Base-by-base conservation (phyloP, 495 filamentous ascomycete species). In the Aspergillus carlsbadensis region DNA sequence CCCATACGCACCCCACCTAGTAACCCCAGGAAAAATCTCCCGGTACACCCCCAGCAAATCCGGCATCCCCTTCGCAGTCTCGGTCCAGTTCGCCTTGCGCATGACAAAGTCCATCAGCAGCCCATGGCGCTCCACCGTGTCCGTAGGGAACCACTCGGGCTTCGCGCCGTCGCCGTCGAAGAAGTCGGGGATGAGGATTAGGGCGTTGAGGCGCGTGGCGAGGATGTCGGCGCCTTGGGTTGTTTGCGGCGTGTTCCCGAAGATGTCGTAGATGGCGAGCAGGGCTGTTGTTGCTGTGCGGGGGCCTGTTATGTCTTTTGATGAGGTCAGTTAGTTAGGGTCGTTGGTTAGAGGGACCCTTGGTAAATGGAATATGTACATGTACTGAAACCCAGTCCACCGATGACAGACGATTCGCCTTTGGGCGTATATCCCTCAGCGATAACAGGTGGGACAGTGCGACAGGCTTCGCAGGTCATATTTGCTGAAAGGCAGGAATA, bases 361-460 rank as follows among this genome's bases (percentile, higher is more conserved):
- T 39, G 6, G 26, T 10, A 33, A 33, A 4, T n/a, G 35, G 29
- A 34, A 26, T 29, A 68, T 75, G 59, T 62, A 88, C 86, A 93
- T 18, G 87, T 89, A 54, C 87, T 88, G 35, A 49, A 56, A 6
- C 36, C 24, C 1, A 88, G 65, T 18, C 83, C 87, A 14, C 77
- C 84, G 54, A 89, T 68, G 17, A 77, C 80, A 34, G 81, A 77
- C 58, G 85, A 91, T 33, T 72, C 68, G 56, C 90, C 90, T 65
- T 89, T 86, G n/a, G 77, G 65, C 8, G 64, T 69, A 67, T 91
- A 92, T 11, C 77, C 83, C 54, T 82, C 58, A 8, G 74, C 59
- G 35, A 86, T 71, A 31, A 90, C 80, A 1, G 89, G 86, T 0
- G 89, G 87, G 37, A 90, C 83, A 58, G 83, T 88, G 68, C 86